Evolutionary conservation across 306 rosid genomes (phyloP).

Genomic region (Begonia loranthoides): DNA sequence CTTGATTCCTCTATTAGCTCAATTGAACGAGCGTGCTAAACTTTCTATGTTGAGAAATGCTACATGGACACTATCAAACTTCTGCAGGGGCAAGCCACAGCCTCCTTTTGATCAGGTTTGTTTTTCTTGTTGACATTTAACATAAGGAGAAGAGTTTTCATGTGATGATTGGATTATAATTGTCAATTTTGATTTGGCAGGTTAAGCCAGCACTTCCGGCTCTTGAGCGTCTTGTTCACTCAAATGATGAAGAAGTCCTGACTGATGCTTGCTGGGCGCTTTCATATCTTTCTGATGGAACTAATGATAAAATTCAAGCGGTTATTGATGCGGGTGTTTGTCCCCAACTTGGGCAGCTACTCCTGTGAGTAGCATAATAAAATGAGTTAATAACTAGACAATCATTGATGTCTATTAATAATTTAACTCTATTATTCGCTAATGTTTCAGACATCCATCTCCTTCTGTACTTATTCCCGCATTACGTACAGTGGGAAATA

Average conservation of each 20-base stretch:
- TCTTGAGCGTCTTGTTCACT: constrained; percentile 70
- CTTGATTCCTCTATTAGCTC: constrained; percentile 52
- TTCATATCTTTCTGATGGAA: constrained; percentile 82
- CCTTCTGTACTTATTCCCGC: constrained; percentile 87
- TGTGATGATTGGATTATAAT: constrained; percentile 2
- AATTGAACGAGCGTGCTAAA: constrained; percentile 85
- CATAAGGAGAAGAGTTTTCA: not conserved
- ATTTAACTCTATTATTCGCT: too few relatives aligned
- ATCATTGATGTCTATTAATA: too few relatives aligned
- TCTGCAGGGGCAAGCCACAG: constrained; percentile 93
- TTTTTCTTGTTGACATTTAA: constrained; percentile 4
- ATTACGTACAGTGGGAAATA: constrained; percentile 89
- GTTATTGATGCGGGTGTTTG: constrained; percentile 87
- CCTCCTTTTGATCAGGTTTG: constrained; percentile 73
- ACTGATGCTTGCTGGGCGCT: constrained; percentile 96
- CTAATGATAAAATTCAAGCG: constrained; percentile 90
- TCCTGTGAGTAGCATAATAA: constrained; percentile 40
- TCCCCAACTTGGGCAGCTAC: constrained; percentile 63
- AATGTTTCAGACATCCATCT: constrained; percentile 57
- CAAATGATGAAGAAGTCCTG: constrained; percentile 84
- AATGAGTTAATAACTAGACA: not conserved
- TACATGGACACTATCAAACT: constrained; percentile 87
- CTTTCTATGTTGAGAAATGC: constrained; percentile 94
- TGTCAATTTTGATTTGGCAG: constrained; percentile 21
- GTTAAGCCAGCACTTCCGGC: constrained; percentile 91